Evolutionary conservation across 352 stramenopile species (phyloP), one percentile per base, ranked within the genome.

Genomic region (Globisporangium canariense): DNA sequence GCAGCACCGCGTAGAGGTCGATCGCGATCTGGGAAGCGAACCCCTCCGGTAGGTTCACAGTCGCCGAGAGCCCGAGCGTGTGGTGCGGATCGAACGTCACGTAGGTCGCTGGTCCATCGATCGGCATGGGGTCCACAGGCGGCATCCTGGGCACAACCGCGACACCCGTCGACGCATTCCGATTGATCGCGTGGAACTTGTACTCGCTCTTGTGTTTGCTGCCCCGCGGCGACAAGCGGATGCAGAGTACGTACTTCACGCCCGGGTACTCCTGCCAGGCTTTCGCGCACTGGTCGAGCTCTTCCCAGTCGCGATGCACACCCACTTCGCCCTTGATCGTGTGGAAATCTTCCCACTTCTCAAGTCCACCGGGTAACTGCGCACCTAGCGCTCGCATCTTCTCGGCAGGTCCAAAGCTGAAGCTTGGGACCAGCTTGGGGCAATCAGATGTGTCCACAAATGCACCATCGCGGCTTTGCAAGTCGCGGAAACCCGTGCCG

Each of bases 261-360:
- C 46, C 46, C 8, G 46, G 46, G 9, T 32, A 52, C 20, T 52
- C 46, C 46, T 52, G 46, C 46, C 46, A 52, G 20, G 9, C 46
- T 30, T 52, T 9, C 46, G 46, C 46, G n/a, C 46, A 52, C 9
- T 30, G n/a, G 46, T 52, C 46, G 20, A 52, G 46, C 9, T 52
- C 46, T 14, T 52, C 25, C 46, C 46, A 52, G 46, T 30, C 13
- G 20, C 46, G 46, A 16, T 52, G n/a, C 46, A 28, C 46, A 20
- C 46, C 46, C 46, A 52, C 46, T 52, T 52, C 46, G 9, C 46
- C 46, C 46, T 52, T 52, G 46, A 52, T 45, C 25, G 52, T 45
- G n/a, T 58, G 36, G 28, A 30, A 58, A 14, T 54, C 14, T 2
- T 28, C 9, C 46, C 46, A 52, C 0, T 32, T 8, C 25, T 10